A percentile compares a stretch with the other conserved stretches of the same genome.
Conservation (phyloP, 345 rosid species). For the Populus deltoides region DNA sequence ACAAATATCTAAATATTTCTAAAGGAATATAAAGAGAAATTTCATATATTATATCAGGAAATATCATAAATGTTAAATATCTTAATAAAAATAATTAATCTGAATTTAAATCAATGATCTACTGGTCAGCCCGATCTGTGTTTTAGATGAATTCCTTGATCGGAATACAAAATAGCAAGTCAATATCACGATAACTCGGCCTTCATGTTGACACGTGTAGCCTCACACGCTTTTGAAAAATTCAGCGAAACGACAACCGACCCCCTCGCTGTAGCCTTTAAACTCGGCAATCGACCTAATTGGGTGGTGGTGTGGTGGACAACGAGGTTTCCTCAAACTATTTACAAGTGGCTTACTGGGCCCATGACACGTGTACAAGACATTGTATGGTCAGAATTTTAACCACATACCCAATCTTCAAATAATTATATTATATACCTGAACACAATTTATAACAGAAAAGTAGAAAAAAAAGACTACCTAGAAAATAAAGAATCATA, state of each 20-base stretch:
- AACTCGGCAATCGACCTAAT: neutral
- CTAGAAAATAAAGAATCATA: neutral
- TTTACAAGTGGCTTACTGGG: constrained; percentile 22
- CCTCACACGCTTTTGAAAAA: constrained; percentile 14
- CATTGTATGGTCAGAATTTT: constrained; percentile 13
- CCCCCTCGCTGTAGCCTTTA: neutral
- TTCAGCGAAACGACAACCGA: constrained; percentile 23
- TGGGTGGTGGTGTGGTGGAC: constrained; percentile 23
- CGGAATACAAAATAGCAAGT: no score
- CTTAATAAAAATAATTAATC: no score
- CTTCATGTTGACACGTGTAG: constrained; percentile 24
- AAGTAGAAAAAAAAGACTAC: neutral
- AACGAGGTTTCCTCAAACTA: constrained; percentile 5
- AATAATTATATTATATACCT: neutral
- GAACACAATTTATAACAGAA: neutral
- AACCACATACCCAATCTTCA: constrained; percentile 2
- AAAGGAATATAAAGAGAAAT: no score
- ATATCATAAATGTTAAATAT: no score
- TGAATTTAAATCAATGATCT: no score
- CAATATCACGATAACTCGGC: neutral
- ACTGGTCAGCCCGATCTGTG: no score
- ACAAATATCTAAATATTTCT: no score
- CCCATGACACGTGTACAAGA: constrained; percentile 24
- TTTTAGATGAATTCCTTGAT: no score
- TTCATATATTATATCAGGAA: no score